Percentiles rank a stretch among this genome's conserved stretches.
These are phyloP conservation scores for Solanum appendiculatum DNA, from an alignment of 257 asterid genomes.

Conservation along the genomic window DNA sequence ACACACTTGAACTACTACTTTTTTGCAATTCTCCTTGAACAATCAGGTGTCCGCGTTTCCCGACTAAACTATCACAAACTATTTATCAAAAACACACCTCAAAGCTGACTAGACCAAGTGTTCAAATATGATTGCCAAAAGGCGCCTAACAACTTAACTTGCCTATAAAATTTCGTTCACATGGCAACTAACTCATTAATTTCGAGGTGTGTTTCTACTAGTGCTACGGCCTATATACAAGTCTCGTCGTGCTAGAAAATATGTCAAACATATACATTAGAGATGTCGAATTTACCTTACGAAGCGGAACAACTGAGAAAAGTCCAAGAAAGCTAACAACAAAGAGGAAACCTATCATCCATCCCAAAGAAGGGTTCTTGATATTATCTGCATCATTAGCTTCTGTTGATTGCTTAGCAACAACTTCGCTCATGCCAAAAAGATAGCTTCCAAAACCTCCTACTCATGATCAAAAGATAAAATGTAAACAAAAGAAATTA, in stretches of 20 bases:
- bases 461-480: slow-evolving; percentile 4
- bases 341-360: slow-evolving; percentile 62
- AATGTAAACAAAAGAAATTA: not conserved
- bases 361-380: slow-evolving; percentile 38
- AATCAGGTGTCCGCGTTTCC: too few relatives aligned
- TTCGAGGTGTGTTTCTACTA: not conserved
- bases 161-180: not conserved
- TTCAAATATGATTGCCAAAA: not conserved
- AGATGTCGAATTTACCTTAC: slow-evolving; percentile 35
- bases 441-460: slow-evolving; percentile 74
- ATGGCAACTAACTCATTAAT: not conserved
- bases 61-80: not conserved
- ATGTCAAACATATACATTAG: not conserved
- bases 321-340: slow-evolving; percentile 60
- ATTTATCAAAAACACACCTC: not conserved
- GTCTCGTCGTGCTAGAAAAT: not conserved
- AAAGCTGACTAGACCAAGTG: not conserved
- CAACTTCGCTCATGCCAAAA: slow-evolving; percentile 45
- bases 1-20: too few relatives aligned
- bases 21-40: too few relatives aligned
- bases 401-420: slow-evolving; percentile 34
- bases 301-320: slow-evolving; percentile 55
- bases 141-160: not conserved
- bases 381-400: slow-evolving; percentile 9
- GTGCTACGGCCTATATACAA: not conserved